Conservation (phyloP, 805 yeast species). For the Candida fluviatilis region DNA sequence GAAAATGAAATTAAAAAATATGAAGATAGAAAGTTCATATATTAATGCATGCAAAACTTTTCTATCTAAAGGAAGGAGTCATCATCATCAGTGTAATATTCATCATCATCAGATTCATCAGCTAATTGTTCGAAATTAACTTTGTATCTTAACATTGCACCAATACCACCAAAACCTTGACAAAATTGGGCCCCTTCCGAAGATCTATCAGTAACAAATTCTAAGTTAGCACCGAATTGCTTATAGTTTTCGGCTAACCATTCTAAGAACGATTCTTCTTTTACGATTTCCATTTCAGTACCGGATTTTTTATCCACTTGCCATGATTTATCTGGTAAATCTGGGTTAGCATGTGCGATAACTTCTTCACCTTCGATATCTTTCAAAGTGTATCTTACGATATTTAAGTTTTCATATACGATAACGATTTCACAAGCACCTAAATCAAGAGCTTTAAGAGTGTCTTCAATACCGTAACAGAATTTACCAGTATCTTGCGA, state of each 20-base stretch:
- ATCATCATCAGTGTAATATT: constrained; percentile 73
- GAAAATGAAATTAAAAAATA: constrained; percentile 1
- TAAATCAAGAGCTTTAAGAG: constrained; percentile 90
- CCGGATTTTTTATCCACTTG: constrained; percentile 83
- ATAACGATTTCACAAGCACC: constrained; percentile 94
- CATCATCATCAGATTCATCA: constrained; percentile 82
- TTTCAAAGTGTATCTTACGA: constrained; percentile 76
- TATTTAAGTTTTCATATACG: constrained; percentile 88
- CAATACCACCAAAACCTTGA: constrained; percentile 98
- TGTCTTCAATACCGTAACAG: constrained; percentile 97
- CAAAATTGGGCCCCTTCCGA: constrained; percentile 99
- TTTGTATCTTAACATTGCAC: constrained; percentile 93
- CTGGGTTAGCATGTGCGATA: constrained; percentile 69
- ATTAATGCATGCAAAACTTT: constrained; percentile 3
- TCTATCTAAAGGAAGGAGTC: constrained; percentile 35
- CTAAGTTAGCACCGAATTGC: constrained; percentile 90
- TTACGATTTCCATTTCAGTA: constrained; percentile 82
- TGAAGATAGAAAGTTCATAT: not conserved
- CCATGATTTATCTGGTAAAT: constrained; percentile 68
- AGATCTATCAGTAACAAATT: constrained; percentile 93
- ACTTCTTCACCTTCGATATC: constrained; percentile 78
- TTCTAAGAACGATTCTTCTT: constrained; percentile 83
- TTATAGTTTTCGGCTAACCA: constrained; percentile 98
- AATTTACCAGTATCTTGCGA: constrained; percentile 96
- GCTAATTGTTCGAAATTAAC: constrained; percentile 94